Evolutionary conservation across 768 basidiomycete genomes (phyloP).

Genomic region (Termitomyces titanicus): DNA sequence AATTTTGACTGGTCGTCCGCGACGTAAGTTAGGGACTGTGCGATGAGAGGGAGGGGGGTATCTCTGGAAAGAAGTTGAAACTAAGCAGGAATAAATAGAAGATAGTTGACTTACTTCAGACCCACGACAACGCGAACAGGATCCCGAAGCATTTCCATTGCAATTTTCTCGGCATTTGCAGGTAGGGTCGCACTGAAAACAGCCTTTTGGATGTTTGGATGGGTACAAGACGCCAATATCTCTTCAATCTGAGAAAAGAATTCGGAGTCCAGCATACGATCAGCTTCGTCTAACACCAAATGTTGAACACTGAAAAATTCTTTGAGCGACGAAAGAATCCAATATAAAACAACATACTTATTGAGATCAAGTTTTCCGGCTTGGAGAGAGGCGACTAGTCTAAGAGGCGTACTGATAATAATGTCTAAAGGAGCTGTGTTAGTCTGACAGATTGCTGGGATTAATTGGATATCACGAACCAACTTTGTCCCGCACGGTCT

Average conservation of each 20-base stretch:
- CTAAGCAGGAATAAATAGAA: neutral
- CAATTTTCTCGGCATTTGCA: slow-evolving; percentile 80
- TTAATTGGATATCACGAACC: slow-evolving; percentile 42
- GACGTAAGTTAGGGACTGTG: slow-evolving; percentile 87
- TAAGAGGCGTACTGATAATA: slow-evolving; percentile 88
- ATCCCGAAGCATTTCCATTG: slow-evolving; percentile 79
- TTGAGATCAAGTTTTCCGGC: slow-evolving; percentile 59
- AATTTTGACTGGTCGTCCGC: slow-evolving; percentile 94
- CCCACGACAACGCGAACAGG: slow-evolving; percentile 96
- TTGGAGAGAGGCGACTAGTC: slow-evolving; percentile 79
- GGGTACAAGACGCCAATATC: slow-evolving; percentile 73
- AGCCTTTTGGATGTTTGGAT: slow-evolving; percentile 71
- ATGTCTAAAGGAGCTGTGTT: slow-evolving; percentile 54
- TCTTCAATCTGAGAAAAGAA: slow-evolving; percentile 89
- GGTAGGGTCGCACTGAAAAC: slow-evolving; percentile 96
- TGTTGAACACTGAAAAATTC: slow-evolving; percentile 67
- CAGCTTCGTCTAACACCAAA: slow-evolving; percentile 87
- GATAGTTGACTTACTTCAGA: slow-evolving; percentile 65
- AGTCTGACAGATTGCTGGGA: neutral
- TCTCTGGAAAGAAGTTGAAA: slow-evolving; percentile 51
- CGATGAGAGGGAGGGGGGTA: slow-evolving; percentile 87
- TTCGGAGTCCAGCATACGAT: slow-evolving; percentile 85
- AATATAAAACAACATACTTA: slow-evolving; percentile 51
- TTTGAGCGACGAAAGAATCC: neutral
- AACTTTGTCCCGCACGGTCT: slow-evolving; percentile 69